A percentile compares a stretch with the other conserved stretches of the same genome.
These are phyloP conservation scores for Cardamine chenopodiifolia DNA, from an alignment of 345 rosid species.

Conservation along the genomic window DNA sequence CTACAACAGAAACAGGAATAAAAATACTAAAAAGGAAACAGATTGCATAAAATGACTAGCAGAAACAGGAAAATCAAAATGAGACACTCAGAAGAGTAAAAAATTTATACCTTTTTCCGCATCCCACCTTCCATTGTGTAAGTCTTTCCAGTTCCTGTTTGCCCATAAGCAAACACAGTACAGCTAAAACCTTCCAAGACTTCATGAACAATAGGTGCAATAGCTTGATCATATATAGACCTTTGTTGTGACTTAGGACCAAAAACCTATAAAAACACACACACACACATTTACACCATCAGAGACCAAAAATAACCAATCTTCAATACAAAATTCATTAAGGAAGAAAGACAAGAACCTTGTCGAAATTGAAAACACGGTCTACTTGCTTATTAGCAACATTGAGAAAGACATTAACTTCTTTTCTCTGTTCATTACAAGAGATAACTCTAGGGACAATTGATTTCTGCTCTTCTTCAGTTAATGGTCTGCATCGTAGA, in stretches of 20 bases:
- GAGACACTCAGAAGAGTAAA: not conserved
- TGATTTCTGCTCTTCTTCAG: conserved; percentile 75
- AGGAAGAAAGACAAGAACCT: conserved; percentile 44
- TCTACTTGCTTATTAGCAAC: conserved; percentile 82
- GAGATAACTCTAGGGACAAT: conserved; percentile 64
- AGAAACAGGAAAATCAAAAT: not conserved
- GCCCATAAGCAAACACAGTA: conserved; percentile 94
- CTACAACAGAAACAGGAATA: conserved; percentile 40
- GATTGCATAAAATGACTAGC: not conserved
- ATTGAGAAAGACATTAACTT: conserved; percentile 73
- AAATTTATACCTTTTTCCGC: conserved; percentile 68
- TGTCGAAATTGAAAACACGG: conserved; percentile 79
- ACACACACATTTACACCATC: not conserved
- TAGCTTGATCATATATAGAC: conserved; percentile 89
- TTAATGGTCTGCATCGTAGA: conserved; percentile 83
- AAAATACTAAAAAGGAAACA: conserved; percentile 2
- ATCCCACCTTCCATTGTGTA: conserved; percentile 96
- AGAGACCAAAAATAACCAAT: not conserved
- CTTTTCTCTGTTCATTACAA: conserved; percentile 76
- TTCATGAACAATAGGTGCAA: conserved; percentile 82
- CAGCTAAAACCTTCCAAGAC: conserved; percentile 95
- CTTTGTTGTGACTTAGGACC: conserved; percentile 94
- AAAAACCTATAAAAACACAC: conserved; percentile 57
- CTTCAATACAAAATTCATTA: not conserved
- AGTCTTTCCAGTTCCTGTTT: conserved; percentile 90